Conservation (phyloP, 1,139 yeast species). For the Yamadazyma trypodendri region DNA sequence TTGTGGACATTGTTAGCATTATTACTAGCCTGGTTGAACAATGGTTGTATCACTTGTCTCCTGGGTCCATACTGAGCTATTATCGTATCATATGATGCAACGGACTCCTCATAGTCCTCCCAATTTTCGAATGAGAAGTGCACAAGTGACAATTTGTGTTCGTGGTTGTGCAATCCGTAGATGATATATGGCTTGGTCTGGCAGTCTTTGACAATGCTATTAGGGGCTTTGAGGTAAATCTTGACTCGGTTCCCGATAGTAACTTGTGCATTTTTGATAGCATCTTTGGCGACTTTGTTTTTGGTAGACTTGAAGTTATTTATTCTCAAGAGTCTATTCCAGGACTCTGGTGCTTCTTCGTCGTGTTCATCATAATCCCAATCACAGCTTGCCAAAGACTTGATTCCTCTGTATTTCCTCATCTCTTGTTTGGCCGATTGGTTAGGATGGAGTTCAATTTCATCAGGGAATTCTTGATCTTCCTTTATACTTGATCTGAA, state of each 20-base stretch:
- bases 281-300: conserved; percentile 65
- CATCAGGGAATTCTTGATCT: conserved; percentile 94
- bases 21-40: conserved; percentile 77
- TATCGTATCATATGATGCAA: conserved; percentile 75
- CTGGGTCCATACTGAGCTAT: conserved; percentile 93
- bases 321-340: conserved; percentile 74
- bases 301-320: conserved; percentile 77
- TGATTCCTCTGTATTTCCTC: conserved; percentile 79
- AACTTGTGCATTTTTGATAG: conserved; percentile 56
- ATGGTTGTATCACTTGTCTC: conserved; percentile 79
- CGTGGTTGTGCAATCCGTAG: conserved; percentile 79
- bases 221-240: conserved; percentile 58
- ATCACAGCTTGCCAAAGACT: conserved; percentile 71
- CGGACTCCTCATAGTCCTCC: conserved; percentile 84
- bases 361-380: conserved; percentile 91
- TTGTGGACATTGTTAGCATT: conserved; percentile 85
- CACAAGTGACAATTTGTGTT: conserved; percentile 79
- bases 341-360: conserved; percentile 70
- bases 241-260: conserved; percentile 65
- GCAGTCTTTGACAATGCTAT: conserved; percentile 48
- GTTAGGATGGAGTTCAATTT: conserved; percentile 75
- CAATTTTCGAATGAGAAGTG: conserved; percentile 82
- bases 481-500: conserved; percentile 73
- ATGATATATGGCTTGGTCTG: conserved; percentile 51
- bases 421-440: conserved; percentile 76